A percentile compares a stretch with the other conserved stretches of the same genome.
phyloP scores from a whole-genome alignment of 176 grass and related monocot species.

The Dactylis glomerata region DNA sequence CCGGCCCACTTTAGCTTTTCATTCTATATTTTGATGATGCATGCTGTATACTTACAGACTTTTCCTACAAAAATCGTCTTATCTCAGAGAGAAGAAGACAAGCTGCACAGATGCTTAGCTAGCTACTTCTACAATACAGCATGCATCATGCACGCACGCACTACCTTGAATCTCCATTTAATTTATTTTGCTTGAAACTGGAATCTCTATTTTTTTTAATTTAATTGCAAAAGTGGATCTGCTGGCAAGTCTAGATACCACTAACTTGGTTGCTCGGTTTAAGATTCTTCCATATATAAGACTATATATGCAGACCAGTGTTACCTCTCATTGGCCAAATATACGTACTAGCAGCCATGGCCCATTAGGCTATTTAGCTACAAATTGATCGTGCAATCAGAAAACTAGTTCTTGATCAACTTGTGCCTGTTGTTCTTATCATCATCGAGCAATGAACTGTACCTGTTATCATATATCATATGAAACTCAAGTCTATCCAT shows the following conservation, averaged over 20 bases:
- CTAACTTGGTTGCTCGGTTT: background rate
- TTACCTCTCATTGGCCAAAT: background rate
- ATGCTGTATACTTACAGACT: background rate
- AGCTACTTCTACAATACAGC: background rate
- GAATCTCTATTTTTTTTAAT: background rate
- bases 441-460: background rate
- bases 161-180: background rate
- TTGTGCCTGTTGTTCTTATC: background rate
- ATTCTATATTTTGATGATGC: no score
- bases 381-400: background rate
- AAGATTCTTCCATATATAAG: background rate
- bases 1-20: no score
- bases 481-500: background rate
- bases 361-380: background rate
- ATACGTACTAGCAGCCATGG: background rate
- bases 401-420: background rate
- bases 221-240: background rate
- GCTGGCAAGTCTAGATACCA: background rate
- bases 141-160: background rate
- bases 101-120: background rate
- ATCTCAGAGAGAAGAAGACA: background rate
- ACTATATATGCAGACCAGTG: background rate
- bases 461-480: background rate
- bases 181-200: background rate
- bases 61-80: background rate